Base-by-base conservation (phyloP, 2,329 filamentous ascomycete genomes). In the Cyanodermella asteris region DNA sequence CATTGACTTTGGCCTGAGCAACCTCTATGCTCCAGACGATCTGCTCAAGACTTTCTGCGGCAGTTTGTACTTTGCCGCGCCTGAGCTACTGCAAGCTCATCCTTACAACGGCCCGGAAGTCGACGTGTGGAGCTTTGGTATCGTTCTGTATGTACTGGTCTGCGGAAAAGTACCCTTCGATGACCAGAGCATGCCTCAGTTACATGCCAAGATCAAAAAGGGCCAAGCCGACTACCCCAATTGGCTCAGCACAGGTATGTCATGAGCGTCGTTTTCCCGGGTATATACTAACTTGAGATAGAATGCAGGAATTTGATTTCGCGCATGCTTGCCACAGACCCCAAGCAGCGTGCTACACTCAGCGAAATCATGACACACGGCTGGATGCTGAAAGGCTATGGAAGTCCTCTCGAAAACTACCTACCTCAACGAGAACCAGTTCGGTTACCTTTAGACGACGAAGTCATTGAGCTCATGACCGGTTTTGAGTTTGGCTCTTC, bases 201-300 rank as follows among this genome's bases (percentile, higher is more conserved):
- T 97, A 24, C 87, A 97, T 51, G 82, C 84, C 30, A 97, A 97
- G 55, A 97, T 97, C 50, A 97, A 97, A 56, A 91, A 91, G 45
- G 87, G 87, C 18, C 53, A 77, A 25, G 87, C 94, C 11, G 87
- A 97, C 45, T 97, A 94, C 47, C 87, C 87, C 3, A 77, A 72
- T 31, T 94, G 87, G 70, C 58, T 97, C 19, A 84, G 80, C 29
- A 68, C 69, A 39, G 84, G 84, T 90, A 61, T 46, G 72, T 52
- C 13, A 13, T 26, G 6, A 4, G 13, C 18, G 5, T 16, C 15
- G 11, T 27, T 16, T 18, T 23, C 11, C 22, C 14, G 16, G 3
- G n/a, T 7, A 21, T 5, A 7, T 13, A 9, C 11, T 21, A 9
- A 22, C 5, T 22, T 16, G 4, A n/a, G n/a, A 8, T 36, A 93